A percentile compares a stretch with the other conserved stretches of the same genome.
Evolutionary conservation across 495 filamentous ascomycete genomes (phyloP).

Genomic region (Talaromyces borbonicus): DNA sequence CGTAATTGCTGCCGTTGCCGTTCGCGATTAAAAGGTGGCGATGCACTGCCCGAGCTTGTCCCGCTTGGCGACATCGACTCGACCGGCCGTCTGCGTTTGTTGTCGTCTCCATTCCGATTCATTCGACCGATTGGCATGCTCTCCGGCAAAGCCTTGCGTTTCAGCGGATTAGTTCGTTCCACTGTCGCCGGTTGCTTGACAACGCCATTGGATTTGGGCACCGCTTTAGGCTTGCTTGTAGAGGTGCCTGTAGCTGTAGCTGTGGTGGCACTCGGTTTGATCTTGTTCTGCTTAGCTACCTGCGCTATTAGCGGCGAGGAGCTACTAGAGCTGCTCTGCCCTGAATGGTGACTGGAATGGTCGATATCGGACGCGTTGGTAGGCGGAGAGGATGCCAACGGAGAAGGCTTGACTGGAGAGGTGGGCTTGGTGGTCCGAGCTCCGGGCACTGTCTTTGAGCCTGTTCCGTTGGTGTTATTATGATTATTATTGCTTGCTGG

Average conservation of each 20-base stretch:
- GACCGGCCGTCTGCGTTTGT: conserved; percentile 37
- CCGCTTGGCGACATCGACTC: conserved; percentile 31
- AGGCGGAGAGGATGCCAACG: conserved; percentile 64
- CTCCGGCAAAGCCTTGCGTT: conserved; percentile 38
- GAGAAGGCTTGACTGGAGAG: conserved; percentile 64
- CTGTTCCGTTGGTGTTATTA: conserved; percentile 17
- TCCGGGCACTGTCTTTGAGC: conserved; percentile 25
- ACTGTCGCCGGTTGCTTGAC: conserved; percentile 7
- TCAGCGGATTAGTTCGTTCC: conserved; percentile 26
- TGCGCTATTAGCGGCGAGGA: conserved; percentile 37
- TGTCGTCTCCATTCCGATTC: conserved; percentile 27
- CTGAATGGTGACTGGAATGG: conserved; percentile 30
- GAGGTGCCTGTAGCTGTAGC: conserved; percentile 15
- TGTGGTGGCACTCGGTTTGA: conserved; percentile 7
- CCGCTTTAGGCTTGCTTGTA: conserved; percentile 19
- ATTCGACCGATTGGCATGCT: conserved; percentile 20
- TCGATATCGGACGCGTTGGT: conserved; percentile 62
- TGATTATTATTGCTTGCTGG: conserved; percentile 6
- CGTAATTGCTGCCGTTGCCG: conserved; percentile 31
- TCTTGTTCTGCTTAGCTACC: conserved; percentile 20
- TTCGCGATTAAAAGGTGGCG: conserved; percentile 35
- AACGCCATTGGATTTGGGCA: conserved; percentile 3
- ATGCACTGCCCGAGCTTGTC: conserved; percentile 36
- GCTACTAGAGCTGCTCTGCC: conserved; percentile 33
- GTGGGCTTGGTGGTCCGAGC: conserved; percentile 30